Base-by-base conservation (phyloP, 805 yeast species). In the Saccharomycopsis olivae region DNA sequence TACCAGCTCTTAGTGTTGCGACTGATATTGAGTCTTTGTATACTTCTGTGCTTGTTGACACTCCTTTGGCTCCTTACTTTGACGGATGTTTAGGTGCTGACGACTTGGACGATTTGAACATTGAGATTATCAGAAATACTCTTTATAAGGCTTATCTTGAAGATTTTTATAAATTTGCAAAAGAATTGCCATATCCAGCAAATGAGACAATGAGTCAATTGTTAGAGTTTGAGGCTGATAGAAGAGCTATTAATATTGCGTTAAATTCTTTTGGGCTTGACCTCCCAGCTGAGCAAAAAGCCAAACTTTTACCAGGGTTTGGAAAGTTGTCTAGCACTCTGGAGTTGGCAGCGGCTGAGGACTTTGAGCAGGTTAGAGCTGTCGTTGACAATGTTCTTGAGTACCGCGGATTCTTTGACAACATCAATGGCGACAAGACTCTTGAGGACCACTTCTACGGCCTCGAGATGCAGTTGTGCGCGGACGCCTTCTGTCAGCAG, bases 41-140 rank as follows among this genome's bases (percentile, higher is more conserved):
- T 64, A 81, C 81, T 53, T 83, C 94, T 1, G 98, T 92, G 11
- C 67, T 92, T 44, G 80, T 92, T 40, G 99, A 92, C 61, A 92
- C 98, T 5, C 99, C 99, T 4, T 71, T 92, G 56, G 97, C 98
- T 1, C 95, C 96, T 30, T 92, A 88, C 62, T 92, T 92, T 68
- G 80, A 85, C 56, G 85, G 81, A 55, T 85, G 95, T 58, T 68
- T 92, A 44, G 69, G 83, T 11, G 71, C 71, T 4, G 87, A 84
- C 50, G 95, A 87, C 60, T 70, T 92, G 57, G 96, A 88, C 54
- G 99, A 92, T 59, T 68, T 89, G 57, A 92, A 94, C 64, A 89
- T 92, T 55, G 99, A 92, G 60, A 81, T 92, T 53, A 77, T 92
- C 46, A 76, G 96, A 63, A 94, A 92, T 65, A 80, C 78, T 50